Evolutionary conservation across 192 early-diverging fungal species (phyloP), one percentile per base, ranked within the genome.

Genomic region (Rhizophlyctis rosea): DNA sequence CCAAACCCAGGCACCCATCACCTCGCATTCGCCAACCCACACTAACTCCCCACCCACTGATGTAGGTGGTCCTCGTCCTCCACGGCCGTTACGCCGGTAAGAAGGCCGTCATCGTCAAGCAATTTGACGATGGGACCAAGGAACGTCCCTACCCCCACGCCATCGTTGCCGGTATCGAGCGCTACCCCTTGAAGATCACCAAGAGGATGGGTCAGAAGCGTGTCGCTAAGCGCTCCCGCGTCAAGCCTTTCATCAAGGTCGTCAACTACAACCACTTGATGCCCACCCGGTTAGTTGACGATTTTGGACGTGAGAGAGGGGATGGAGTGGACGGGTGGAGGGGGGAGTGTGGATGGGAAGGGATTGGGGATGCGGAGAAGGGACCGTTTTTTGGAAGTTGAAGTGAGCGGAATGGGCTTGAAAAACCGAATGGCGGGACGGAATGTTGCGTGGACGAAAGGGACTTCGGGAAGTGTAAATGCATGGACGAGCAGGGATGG

Each of bases 211-310:
- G 88, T 66, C 87, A 87, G 79, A 94, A 93, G 88, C 89, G 87
- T 82, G 87, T 98, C 53, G 93, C 92, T 66, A 93, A 93, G 80
- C 91, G 97, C 61, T 94, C 92, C 71, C 87, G 84, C 77, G 95
- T 99, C 75, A 98, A 98, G 95, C 88, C 96, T 71, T 99, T 99
- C 86, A 84, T 99, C 81, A 96, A 97, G 87, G 81, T 86, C 62
- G 80, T 99, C 81, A 99, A 99, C 92, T 98, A 93, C 89, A 91
- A 95, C 77, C 97, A 99, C 87, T 73, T 99, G 62, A 97, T 99
- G 95, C 97, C 97, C 78, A 99, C 97, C 73, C 88, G 97, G 79
- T 91, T 87, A 59, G 73, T 44, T 44, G 39, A 44, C 39, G 39
- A 44, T 7, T 18, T 13, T 13, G 7, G 7, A 18, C 9, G 39